Evolutionary conservation across 306 rosid genomes (phyloP), one percentile per base, ranked within the genome.

Genomic region (Potentilla sterilis): DNA sequence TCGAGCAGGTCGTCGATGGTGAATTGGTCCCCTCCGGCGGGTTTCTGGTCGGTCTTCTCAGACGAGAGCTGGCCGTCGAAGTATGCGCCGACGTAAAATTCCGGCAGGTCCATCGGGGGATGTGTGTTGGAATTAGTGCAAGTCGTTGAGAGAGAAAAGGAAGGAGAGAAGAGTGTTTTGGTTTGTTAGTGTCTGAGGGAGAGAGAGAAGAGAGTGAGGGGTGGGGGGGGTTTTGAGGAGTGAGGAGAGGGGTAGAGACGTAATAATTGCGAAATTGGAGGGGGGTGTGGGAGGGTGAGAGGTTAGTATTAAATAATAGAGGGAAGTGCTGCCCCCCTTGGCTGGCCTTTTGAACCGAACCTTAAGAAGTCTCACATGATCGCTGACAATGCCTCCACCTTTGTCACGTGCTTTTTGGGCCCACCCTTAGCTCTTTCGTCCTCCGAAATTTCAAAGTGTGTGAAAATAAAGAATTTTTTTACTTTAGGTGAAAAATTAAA

Each of bases 211-310:
- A 64, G 74, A 77, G 52, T 38, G 88, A 40, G 18, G 75, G 73
- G 87, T 28, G 83, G 83, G 95, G 93, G 95, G 93, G 89, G 85
- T 86, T 95, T 92, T 92, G 92, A 95, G 86, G 93, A 90, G 89
- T 81, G 80, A 64, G 40, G 78, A 41, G 13, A 84, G 76, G 88
- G 97, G 85, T 79, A 79, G 3, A 34, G 75, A 0, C 57, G 99
- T 18, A 88, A 90, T 69, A 86, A 66, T 0, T 0, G 0, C 9
- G 32, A 75, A 10, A 66, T 52, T 55, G 15, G 51, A 83, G 98
- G 86, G 84, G 84, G 86, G 77, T 85, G 83, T 80, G 69, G 10
- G 86, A 87, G 81, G 88, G 80, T 82, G 84, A 83, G 82, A 73
- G 48, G 81, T 79, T 74, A 59, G 74, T 58, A 78, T 86, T 69